A percentile compares a stretch with the other conserved stretches of the same genome.
Conservation (phyloP, 2,329 filamentous ascomycete species). For the Ophiocordyceps polyrhachis-furcata region DNA sequence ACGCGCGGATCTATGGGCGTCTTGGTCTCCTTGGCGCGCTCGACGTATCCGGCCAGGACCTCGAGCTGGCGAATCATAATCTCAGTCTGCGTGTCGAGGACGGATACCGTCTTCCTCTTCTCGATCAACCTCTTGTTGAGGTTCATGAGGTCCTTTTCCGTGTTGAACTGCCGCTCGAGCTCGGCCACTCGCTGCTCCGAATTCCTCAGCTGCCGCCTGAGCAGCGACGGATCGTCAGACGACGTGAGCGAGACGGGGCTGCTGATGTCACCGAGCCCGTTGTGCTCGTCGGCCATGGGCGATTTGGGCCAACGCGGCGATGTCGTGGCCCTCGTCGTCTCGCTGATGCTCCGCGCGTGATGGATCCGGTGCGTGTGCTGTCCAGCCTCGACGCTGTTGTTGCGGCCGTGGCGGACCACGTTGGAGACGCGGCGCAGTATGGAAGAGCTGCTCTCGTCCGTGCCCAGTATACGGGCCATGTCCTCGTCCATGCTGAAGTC, state of each 20-base stretch:
- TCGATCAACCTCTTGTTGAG: conserved; percentile 78
- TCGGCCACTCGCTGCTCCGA: conserved; percentile 75
- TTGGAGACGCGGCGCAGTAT: conserved; percentile 82
- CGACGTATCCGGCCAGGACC: conserved; percentile 73
- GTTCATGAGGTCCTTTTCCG: conserved; percentile 47
- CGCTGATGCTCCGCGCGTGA: conserved; percentile 45
- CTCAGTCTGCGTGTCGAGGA: conserved; percentile 84
- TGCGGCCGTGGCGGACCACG: conserved; percentile 81
- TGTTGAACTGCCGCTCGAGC: conserved; percentile 59
- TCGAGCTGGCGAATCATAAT: conserved; percentile 88
- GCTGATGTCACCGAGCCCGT: conserved; percentile 39
- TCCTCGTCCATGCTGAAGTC: conserved; percentile 94
- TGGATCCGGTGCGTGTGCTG: conserved; percentile 21
- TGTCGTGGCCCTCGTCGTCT: conserved; percentile 42
- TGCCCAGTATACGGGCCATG: conserved; percentile 71
- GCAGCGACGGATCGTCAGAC: conserved; percentile 44
- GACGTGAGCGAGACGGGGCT: conserved; percentile 51
- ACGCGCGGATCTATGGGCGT: conserved; percentile 63
- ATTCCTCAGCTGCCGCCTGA: conserved; percentile 59
- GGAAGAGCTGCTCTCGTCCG: conserved; percentile 58
- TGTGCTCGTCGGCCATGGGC: conserved; percentile 37
- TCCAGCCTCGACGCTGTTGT: conserved; percentile 53
- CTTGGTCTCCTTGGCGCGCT: conserved; percentile 67
- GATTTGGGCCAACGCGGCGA: conserved; percentile 56
- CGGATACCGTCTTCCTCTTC: conserved; percentile 89